phyloP scores from a whole-genome alignment of 495 filamentous ascomycete species.

The Sabuloglossum arenarium region DNA sequence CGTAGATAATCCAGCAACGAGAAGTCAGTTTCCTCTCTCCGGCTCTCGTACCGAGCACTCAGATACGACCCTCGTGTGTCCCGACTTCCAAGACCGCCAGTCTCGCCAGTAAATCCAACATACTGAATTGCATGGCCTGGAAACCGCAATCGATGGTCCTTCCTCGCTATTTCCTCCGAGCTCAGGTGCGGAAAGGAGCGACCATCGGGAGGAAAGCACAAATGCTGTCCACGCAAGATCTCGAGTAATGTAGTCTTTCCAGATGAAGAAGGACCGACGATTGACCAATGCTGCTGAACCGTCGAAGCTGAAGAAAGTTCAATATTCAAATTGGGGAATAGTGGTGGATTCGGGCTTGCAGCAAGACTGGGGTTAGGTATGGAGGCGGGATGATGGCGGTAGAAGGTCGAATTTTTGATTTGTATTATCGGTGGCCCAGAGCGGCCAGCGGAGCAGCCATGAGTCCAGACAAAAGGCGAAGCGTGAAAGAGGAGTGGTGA shows the following conservation, averaged over 20 bases:
- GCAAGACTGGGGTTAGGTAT: constrained; percentile 10
- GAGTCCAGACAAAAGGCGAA: constrained; percentile 3
- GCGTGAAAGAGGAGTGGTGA: constrained; percentile 7
- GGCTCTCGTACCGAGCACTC: constrained; percentile 80
- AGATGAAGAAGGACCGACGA: constrained; percentile 49
- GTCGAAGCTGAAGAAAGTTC: constrained; percentile 30
- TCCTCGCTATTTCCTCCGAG: constrained; percentile 33
- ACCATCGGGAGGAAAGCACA: constrained; percentile 49
- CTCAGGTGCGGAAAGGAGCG: constrained; percentile 58
- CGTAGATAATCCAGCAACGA: constrained; percentile 57
- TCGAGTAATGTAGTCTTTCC: constrained; percentile 61
- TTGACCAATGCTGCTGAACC: constrained; percentile 40
- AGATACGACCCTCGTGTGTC: constrained; percentile 54
- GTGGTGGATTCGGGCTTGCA: constrained; percentile 30
- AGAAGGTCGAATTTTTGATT: constrained; percentile 62
- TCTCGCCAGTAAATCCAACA: constrained; percentile 58
- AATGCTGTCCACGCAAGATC: constrained; percentile 47
- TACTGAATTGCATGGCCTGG: constrained; percentile 51
- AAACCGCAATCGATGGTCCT: constrained; percentile 31
- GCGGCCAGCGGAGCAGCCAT: background rate
- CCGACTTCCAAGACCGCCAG: constrained; percentile 13
- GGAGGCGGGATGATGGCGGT: constrained; percentile 48
- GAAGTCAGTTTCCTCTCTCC: constrained; percentile 71
- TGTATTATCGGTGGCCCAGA: constrained; percentile 35
- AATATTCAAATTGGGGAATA: constrained; percentile 50